phyloP scores from a whole-genome alignment of 176 grass and related monocot species.

The Bonia amplexicaulis region DNA sequence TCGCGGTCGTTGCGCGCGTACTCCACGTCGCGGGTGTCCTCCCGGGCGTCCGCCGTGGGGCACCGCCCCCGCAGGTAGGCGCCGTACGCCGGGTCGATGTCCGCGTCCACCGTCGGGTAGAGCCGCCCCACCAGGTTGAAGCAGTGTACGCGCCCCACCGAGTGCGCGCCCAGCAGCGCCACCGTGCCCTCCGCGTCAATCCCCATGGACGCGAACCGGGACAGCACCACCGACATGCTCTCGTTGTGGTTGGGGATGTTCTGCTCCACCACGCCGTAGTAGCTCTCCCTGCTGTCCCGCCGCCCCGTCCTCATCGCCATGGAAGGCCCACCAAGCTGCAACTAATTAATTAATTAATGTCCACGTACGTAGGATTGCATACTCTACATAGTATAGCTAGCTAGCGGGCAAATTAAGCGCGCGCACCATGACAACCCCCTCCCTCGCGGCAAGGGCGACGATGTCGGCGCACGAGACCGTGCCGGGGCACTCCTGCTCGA shows the following conservation, averaged over 20 bases:
- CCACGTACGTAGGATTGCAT: too few relatives aligned
- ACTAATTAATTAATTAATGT: too few relatives aligned
- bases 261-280: not conserved
- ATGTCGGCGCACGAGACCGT: conserved; percentile 81
- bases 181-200: conserved; percentile 24
- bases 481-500: conserved; percentile 40
- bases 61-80: conserved; percentile 37
- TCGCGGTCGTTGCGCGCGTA: conserved; percentile 59
- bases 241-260: conserved; percentile 33
- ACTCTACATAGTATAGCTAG: too few relatives aligned
- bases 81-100: conserved; percentile 28
- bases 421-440: not conserved
- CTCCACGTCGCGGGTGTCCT: conserved; percentile 40
- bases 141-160: conserved; percentile 55
- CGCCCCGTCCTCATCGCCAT: conserved; percentile 37
- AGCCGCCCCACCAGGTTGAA: conserved; percentile 34
- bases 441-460: conserved; percentile 56
- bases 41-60: conserved; percentile 12
- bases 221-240: not conserved
- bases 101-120: conserved; percentile 38
- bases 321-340: conserved; percentile 25
- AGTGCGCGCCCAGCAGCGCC: conserved; percentile 56
- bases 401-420: too few relatives aligned
- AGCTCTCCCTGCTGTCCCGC: conserved; percentile 29
- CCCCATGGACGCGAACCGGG: conserved; percentile 31